Percentiles rank a stretch among this genome's conserved stretches.
These are phyloP conservation scores for Ganoderma boninense DNA, from an alignment of 1,284 basidiomycete species.

Conservation along the genomic window DNA sequence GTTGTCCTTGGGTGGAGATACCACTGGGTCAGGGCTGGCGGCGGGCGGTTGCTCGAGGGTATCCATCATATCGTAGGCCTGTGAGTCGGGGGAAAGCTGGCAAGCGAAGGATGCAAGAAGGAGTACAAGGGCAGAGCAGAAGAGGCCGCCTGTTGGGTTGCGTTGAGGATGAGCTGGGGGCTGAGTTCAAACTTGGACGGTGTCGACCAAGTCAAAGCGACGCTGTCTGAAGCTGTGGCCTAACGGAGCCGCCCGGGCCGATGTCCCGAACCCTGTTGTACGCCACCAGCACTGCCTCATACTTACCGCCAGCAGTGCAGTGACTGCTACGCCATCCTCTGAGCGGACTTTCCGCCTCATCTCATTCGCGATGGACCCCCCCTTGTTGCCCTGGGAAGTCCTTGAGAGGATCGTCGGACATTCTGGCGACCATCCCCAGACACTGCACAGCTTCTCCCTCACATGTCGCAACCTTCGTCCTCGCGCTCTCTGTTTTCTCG, in stretches of 20 bases:
- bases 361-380: not conserved
- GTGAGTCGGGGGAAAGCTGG: not conserved
- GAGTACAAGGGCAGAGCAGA: too few species aligned
- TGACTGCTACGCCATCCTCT: too few species aligned
- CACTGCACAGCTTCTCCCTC: not conserved
- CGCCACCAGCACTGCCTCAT: too few species aligned
- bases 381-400: not conserved
- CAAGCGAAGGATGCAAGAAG: too few species aligned
- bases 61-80: not conserved
- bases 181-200: too few species aligned
- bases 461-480: not conserved
- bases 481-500: not conserved
- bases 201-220: not conserved
- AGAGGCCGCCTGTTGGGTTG: too few species aligned
- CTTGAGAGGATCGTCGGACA: not conserved
- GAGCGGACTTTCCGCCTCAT: not conserved
- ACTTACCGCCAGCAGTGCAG: too few species aligned
- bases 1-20: constrained; percentile 8
- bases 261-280: too few species aligned
- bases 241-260: not conserved
- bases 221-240: too few species aligned
- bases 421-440: not conserved
- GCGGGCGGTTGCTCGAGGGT: not conserved
- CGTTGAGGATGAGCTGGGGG: not conserved
- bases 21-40: not conserved